Percentiles rank a stretch among this genome's conserved stretches.
Conservation (phyloP, 169 alveolate genomes). For the Plasmodium relictum region DNA sequence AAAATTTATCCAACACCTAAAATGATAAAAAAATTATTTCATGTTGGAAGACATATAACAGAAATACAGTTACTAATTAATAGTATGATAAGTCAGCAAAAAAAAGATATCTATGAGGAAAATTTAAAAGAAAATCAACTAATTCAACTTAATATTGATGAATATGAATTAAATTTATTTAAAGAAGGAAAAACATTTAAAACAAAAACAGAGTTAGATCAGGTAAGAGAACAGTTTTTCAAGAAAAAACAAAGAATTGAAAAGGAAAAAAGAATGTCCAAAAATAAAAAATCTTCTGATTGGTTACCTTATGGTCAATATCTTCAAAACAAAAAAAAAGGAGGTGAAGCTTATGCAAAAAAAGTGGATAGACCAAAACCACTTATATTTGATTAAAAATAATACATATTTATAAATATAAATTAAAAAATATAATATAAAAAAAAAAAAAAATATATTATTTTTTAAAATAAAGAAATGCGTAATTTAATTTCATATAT, state of each 20-base stretch:
- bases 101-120: slow-evolving; percentile 79
- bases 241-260: slow-evolving; percentile 57
- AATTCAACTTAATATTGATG: slow-evolving; percentile 84
- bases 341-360: slow-evolving; percentile 84
- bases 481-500: background rate
- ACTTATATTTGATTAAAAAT: slow-evolving; percentile 17
- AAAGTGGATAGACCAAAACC: slow-evolving; percentile 79
- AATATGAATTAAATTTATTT: slow-evolving; percentile 79
- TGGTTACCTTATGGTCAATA: slow-evolving; percentile 85
- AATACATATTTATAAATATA: background rate
- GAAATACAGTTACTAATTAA: slow-evolving; percentile 85
- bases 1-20: slow-evolving; percentile 88
- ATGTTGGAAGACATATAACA: slow-evolving; percentile 86
- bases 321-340: slow-evolving; percentile 80
- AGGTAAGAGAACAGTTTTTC: slow-evolving; percentile 72
- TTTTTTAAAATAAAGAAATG: background rate
- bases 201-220: slow-evolving; percentile 58
- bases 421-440: too few relatives aligned
- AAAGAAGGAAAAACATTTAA: slow-evolving; percentile 53
- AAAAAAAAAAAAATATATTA: background rate
- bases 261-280: slow-evolving; percentile 50
- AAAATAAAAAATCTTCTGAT: slow-evolving; percentile 65
- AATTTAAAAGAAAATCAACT: slow-evolving; percentile 77
- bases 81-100: slow-evolving; percentile 80
- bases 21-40: slow-evolving; percentile 82